phyloP scores from a whole-genome alignment of 1,284 basidiomycete species.

The Cronartium quercuum region DNA sequence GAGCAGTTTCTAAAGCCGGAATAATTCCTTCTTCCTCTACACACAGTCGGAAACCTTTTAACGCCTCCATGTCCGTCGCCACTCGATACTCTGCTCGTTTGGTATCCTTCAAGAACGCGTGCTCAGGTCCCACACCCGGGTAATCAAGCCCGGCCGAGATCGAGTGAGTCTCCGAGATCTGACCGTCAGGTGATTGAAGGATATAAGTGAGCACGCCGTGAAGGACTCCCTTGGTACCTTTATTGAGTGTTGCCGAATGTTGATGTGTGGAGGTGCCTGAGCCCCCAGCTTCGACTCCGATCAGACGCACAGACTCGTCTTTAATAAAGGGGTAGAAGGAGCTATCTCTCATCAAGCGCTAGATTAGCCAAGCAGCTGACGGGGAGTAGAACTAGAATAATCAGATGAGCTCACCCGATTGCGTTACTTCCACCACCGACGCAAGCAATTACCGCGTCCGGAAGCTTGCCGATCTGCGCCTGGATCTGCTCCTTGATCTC shows the following conservation, averaged over 20 bases:
- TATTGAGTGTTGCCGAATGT: slow-evolving; percentile 86
- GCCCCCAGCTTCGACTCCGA: slow-evolving; percentile 94
- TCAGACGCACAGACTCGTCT: slow-evolving; percentile 70
- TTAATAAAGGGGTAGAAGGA: slow-evolving; percentile 90
- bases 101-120: slow-evolving; percentile 90
- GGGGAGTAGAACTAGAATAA: not conserved
- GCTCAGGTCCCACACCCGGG: slow-evolving; percentile 85
- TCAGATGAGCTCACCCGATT: slow-evolving; percentile 58
- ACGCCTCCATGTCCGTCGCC: slow-evolving; percentile 87
- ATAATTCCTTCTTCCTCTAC: slow-evolving; percentile 96
- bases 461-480: slow-evolving; percentile 71
- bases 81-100: slow-evolving; percentile 86
- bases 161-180: slow-evolving; percentile 94
- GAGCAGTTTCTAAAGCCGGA: slow-evolving; percentile 89
- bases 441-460: slow-evolving; percentile 90
- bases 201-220: slow-evolving; percentile 95
- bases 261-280: slow-evolving; percentile 64
- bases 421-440: slow-evolving; percentile 97
- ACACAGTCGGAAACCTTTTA: slow-evolving; percentile 82
- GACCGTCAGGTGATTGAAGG: slow-evolving; percentile 77
- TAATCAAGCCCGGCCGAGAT: slow-evolving; percentile 92
- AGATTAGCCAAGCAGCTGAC: not conserved
- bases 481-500: slow-evolving; percentile 88
- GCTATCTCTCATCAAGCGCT: not conserved
- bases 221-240: slow-evolving; percentile 85